A percentile compares a stretch with the other conserved stretches of the same genome.
Evolutionary conservation across 768 basidiomycete genomes (phyloP).

Genomic region (Mycena epipterygia): DNA sequence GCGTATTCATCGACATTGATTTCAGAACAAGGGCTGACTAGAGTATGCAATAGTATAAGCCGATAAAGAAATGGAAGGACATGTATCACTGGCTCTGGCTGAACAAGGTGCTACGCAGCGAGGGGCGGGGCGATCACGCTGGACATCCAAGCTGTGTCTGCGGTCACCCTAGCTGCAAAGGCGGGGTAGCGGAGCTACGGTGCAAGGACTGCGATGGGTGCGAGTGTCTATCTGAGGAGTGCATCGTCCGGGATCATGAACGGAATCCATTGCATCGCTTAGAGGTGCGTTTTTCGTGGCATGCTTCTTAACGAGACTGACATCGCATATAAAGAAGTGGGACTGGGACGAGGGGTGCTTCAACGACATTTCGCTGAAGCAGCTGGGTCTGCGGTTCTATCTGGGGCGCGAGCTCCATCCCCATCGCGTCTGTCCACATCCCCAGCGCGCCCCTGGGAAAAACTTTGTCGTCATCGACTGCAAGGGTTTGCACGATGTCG

Average conservation of each 20-base stretch:
- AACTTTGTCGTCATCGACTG: conserved; percentile 4
- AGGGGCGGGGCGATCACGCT: background rate
- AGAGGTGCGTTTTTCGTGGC: conserved; percentile 13
- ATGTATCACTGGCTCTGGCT: background rate
- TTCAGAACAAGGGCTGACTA: background rate
- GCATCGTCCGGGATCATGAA: conserved; percentile 23
- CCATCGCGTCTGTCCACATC: background rate
- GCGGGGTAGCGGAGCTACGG: background rate
- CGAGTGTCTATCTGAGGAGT: conserved; percentile 24
- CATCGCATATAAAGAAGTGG: background rate
- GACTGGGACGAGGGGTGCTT: background rate
- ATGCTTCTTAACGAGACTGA: too few species aligned
- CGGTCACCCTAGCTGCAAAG: background rate
- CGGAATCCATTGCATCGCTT: conserved; percentile 33
- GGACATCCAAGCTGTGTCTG: background rate
- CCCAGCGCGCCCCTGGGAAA: background rate
- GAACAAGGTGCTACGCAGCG: background rate
- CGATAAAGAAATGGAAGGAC: background rate
- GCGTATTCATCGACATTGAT: background rate
- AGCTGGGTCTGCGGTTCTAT: background rate
- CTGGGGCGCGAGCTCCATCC: conserved; percentile 2
- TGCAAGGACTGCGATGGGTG: conserved; percentile 28
- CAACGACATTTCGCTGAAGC: background rate
- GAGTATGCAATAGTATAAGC: background rate
- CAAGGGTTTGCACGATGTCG: conserved; percentile 3